Conservation (phyloP, 108 stramenopile genomes). For the Nitzschia putrida region DNA sequence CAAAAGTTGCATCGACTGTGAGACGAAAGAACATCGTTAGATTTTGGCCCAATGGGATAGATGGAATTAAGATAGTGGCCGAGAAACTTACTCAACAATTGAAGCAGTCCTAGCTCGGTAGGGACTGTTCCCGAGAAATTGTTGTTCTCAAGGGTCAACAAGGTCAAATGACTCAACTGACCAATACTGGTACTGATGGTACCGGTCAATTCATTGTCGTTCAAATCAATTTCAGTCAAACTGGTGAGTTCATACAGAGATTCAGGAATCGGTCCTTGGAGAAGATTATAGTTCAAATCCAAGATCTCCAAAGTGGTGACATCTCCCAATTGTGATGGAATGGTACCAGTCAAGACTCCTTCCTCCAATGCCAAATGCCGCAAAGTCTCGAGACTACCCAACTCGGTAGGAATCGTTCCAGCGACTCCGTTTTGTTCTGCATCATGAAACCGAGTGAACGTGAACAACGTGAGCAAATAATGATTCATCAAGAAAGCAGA, state of each 20-base stretch:
- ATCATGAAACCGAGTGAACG: neutral
- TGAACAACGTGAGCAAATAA: too few species aligned
- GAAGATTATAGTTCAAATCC: slow-evolving; percentile 68
- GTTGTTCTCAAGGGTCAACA: slow-evolving; percentile 72
- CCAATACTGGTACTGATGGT: slow-evolving; percentile 57
- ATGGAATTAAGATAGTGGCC: neutral
- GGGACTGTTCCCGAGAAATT: slow-evolving; percentile 61
- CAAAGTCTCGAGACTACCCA: slow-evolving; percentile 41
- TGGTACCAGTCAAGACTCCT: slow-evolving; percentile 56
- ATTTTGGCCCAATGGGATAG: neutral
- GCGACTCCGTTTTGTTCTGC: slow-evolving; percentile 60
- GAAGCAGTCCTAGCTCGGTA: slow-evolving; percentile 41
- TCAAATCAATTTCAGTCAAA: slow-evolving; percentile 67
- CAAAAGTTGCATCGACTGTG: slow-evolving; percentile 51
- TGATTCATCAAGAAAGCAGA: neutral
- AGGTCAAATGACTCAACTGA: slow-evolving; percentile 40
- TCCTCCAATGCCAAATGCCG: slow-evolving; percentile 55
- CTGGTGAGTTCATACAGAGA: slow-evolving; percentile 45
- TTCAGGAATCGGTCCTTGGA: slow-evolving; percentile 56
- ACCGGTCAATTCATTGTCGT: slow-evolving; percentile 67
- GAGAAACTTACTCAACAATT: slow-evolving; percentile 37
- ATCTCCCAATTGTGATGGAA: slow-evolving; percentile 48
- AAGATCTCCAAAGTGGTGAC: slow-evolving; percentile 40
- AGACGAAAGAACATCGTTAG: neutral
- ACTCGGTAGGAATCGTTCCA: slow-evolving; percentile 61